Conservation (phyloP, 352 stramenopile species). For the Pythium aphanidermatum region DNA sequence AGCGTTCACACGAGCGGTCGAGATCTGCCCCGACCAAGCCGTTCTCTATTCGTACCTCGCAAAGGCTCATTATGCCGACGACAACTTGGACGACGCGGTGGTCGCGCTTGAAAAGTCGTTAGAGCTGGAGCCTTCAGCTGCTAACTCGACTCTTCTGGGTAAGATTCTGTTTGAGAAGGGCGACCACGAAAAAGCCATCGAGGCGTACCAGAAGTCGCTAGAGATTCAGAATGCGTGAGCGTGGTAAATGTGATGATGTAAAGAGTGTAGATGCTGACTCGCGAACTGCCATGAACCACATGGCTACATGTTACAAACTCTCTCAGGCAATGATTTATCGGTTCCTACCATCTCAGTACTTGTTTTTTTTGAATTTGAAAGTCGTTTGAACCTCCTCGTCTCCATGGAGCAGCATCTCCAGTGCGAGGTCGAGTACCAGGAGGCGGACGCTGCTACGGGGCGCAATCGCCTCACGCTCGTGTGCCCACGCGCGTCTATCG, state of each 20-base stretch:
- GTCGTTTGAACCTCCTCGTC: slow-evolving; percentile 2
- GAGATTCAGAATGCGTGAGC: slow-evolving; percentile 27
- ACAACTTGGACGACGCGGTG: slow-evolving; percentile 77
- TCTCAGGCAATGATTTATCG: too few species aligned
- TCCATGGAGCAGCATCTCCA: slow-evolving; percentile 3
- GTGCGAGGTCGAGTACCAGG: slow-evolving; percentile 58
- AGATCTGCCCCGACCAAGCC: slow-evolving; percentile 69
- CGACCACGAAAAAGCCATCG: slow-evolving; percentile 81
- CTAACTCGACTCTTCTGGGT: slow-evolving; percentile 77
- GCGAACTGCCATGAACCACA: too few species aligned
- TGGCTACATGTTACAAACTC: too few species aligned
- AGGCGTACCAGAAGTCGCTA: slow-evolving; percentile 79
- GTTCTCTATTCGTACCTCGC: slow-evolving; percentile 75
- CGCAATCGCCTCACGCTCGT: slow-evolving; percentile 37
- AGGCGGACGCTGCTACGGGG: slow-evolving; percentile 40
- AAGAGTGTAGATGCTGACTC: too few species aligned
- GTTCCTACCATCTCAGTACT: too few species aligned
- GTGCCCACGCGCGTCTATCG: slow-evolving; percentile 32
- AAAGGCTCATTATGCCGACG: slow-evolving; percentile 77
- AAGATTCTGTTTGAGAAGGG: slow-evolving; percentile 88
- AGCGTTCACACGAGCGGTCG: slow-evolving; percentile 75
- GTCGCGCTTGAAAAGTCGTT: slow-evolving; percentile 55
- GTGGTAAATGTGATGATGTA: too few species aligned
- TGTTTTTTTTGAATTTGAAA: too few species aligned
- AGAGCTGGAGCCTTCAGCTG: slow-evolving; percentile 67